Evolutionary conservation across 805 yeast genomes (phyloP), one percentile per base, ranked within the genome.

Genomic region (Candida bentonensis): DNA sequence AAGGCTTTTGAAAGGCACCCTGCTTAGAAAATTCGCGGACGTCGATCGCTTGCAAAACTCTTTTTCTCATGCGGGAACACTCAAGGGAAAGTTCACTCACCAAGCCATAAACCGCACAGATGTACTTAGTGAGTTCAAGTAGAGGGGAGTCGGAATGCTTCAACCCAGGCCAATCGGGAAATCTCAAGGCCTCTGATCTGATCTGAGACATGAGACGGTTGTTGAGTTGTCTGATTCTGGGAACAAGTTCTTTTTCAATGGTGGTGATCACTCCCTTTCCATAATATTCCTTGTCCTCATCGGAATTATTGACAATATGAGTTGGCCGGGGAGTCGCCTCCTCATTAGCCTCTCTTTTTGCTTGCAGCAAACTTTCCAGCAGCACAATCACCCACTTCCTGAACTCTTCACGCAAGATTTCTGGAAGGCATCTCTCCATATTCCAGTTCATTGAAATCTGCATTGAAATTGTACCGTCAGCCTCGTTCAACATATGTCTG

Each of bases 321-420:
- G 26, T 11, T 27, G 17, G 21, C 23, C 42, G 20, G 44, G 47
- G 23, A 46, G 42, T 41, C 42, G 50, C 25, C 47, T 44, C 30
- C 40, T 43, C 22, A 46, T 41, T 23, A 44, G 52, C 33, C 45
- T 46, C 30, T n/a, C 39, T 40, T 13, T 27, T 22, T 3, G 40
- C 44, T 4, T 17, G 33, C 44, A 34, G 17, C 21, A 21, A 21
- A 27, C 34, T 15, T 58, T 84, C 92, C 54, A 88, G 61, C 54
- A 86, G 79, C 48, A 85, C 74, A 39, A 78, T 65, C 33, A 84
- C 65, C 96, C 96, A 92, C 52, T 82, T 92, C 41, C 79, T 82
- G 65, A 92, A 87, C 57, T 92, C 97, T 4, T 72, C 73, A 54
- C 78, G 89, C 49, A 82, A 73, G 15, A 86, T 72, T 1, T 68